Conservation (phyloP, 768 basidiomycete genomes). For the Agaricus sinodeliciosus region DNA sequence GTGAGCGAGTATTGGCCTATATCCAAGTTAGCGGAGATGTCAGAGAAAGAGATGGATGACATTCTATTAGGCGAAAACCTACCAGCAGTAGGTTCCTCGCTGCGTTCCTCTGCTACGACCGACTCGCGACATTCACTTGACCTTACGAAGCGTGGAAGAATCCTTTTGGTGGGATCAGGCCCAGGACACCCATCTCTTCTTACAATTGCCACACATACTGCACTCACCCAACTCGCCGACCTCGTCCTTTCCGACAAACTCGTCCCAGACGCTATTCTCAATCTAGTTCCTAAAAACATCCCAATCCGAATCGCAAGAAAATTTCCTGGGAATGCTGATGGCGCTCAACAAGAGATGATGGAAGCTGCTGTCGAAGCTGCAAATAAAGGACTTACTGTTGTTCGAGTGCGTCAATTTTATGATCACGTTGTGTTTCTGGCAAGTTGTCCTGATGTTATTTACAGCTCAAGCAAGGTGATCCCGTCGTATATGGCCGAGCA, state of each 20-base stretch:
- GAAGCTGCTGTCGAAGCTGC: conserved; percentile 83
- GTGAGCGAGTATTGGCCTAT: conserved; percentile 96
- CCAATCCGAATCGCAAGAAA: conserved; percentile 89
- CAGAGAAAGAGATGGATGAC: conserved; percentile 59
- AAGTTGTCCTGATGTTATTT: not conserved
- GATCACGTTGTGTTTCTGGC: not conserved
- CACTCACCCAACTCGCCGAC: conserved; percentile 75
- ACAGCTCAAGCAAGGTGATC: conserved; percentile 96
- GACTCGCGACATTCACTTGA: conserved; percentile 28
- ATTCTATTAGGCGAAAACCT: conserved; percentile 39
- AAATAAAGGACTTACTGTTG: conserved; percentile 71
- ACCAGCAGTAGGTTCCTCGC: conserved; percentile 11
- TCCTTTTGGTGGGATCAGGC: conserved; percentile 89
- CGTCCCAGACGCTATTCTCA: conserved; percentile 83
- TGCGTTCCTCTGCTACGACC: conserved; percentile 6
- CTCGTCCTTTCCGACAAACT: conserved; percentile 95
- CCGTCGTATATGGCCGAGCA: conserved; percentile 87
- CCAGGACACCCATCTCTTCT: conserved; percentile 93
- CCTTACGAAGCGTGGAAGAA: conserved; percentile 49
- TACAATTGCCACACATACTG: conserved; percentile 77
- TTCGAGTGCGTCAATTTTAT: conserved; percentile 54
- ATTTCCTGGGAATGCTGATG: conserved; percentile 96
- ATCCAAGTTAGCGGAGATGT: conserved; percentile 64
- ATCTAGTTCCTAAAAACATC: conserved; percentile 66
- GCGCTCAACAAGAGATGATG: conserved; percentile 94